Conservation (phyloP, 306 rosid genomes). For the Senna siamea region DNA sequence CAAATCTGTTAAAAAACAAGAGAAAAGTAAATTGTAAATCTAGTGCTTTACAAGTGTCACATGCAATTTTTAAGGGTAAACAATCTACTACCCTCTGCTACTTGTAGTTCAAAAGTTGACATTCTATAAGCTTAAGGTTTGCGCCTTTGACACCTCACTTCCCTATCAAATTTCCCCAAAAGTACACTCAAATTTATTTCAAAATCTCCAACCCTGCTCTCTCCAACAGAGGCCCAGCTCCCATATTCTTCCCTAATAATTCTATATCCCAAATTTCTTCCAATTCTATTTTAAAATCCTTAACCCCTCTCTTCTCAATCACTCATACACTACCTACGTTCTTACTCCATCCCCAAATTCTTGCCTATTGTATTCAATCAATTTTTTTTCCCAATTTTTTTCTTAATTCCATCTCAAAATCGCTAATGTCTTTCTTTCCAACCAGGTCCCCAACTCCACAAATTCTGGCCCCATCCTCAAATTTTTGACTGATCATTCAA, state of each 20-base stretch:
- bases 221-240: not conserved
- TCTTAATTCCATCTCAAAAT: not conserved
- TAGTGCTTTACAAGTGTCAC: not conserved
- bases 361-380: not conserved
- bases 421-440: too few relatives aligned
- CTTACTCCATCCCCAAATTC: not conserved
- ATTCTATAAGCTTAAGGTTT: not conserved
- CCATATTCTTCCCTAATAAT: not conserved
- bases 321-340: not conserved
- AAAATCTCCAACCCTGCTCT: not conserved
- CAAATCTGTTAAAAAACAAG: slow-evolving; percentile 4
- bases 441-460: not conserved
- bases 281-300: not conserved
- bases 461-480: too few relatives aligned
- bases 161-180: not conserved
- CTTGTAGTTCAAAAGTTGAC: not conserved
- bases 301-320: not conserved
- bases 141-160: not conserved
- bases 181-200: not conserved
- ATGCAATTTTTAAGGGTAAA: not conserved
- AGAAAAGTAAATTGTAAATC: slow-evolving; percentile 2
- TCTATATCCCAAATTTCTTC: not conserved
- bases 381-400: too few relatives aligned
- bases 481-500: not conserved
- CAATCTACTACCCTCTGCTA: not conserved